Conservation (phyloP, 2,329 filamentous ascomycete genomes). For the Hypomyces rosellus region DNA sequence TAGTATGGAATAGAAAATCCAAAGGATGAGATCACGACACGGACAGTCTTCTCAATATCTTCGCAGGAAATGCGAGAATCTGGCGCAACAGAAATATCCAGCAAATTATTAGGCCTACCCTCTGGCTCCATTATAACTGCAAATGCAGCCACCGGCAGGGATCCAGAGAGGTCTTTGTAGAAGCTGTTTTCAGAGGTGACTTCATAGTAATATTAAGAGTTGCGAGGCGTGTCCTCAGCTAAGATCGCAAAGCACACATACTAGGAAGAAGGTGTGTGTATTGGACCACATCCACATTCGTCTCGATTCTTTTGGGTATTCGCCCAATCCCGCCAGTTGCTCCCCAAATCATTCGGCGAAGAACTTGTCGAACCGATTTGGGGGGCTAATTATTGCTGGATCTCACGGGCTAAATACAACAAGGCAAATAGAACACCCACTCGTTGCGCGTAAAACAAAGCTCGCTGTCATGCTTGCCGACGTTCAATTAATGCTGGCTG, state of each 20-base stretch:
- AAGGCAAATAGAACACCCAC: too few species aligned
- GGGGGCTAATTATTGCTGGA: too few species aligned
- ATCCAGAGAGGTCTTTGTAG: conserved; percentile 51
- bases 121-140: conserved; percentile 40
- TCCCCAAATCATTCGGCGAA: neutral
- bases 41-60: conserved; percentile 22
- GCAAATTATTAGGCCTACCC: conserved; percentile 26
- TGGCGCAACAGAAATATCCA: conserved; percentile 19
- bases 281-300: conserved; percentile 33
- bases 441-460: too few species aligned
- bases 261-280: conserved; percentile 29
- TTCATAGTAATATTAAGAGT: neutral
- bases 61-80: conserved; percentile 26
- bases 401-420: too few species aligned
- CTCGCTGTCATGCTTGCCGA: too few species aligned
- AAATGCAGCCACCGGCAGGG: conserved; percentile 47
- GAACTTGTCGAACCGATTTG: conserved; percentile 25
- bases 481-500: too few species aligned
- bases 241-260: neutral
- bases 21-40: conserved; percentile 32
- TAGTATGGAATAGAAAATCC: conserved; percentile 40
- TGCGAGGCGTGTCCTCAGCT: neutral
- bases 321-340: neutral
- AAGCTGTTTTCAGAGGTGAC: conserved; percentile 34
- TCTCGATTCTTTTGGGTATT: conserved; percentile 28